Percentiles rank a stretch among this genome's conserved stretches.
Evolutionary conservation across 148 eudicot genomes (phyloP).

Genomic region (Simmondsia chinensis): DNA sequence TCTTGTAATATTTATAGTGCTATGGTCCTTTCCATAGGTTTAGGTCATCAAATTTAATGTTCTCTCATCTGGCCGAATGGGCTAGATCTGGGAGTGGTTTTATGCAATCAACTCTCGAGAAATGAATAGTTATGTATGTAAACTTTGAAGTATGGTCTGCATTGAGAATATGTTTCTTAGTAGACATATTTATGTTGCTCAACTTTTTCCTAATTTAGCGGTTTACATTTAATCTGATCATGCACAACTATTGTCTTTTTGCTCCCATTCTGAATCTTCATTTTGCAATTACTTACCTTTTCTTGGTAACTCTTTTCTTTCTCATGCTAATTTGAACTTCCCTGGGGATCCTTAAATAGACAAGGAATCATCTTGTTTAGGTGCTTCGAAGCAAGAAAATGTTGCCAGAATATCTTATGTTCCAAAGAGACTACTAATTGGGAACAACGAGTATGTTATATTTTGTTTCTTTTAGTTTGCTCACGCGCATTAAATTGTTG

Average conservation of each 20-base stretch:
- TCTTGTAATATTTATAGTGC: too few relatives aligned
- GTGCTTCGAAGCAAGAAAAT: slow-evolving; percentile 26
- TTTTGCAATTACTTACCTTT: not conserved
- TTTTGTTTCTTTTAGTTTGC: not conserved
- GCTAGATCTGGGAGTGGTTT: too few relatives aligned
- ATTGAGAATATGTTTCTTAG: too few relatives aligned
- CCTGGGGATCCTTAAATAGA: slow-evolving; percentile 29
- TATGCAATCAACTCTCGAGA: too few relatives aligned
- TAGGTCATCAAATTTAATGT: too few relatives aligned
- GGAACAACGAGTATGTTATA: slow-evolving; percentile 78
- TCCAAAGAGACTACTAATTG: slow-evolving; percentile 75
- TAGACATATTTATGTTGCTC: not conserved
- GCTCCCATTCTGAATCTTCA: not conserved
- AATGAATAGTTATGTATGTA: not conserved
- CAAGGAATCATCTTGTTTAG: slow-evolving; percentile 36
- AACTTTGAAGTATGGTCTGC: too few relatives aligned
- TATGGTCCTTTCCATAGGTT: too few relatives aligned
- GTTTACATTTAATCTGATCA: too few relatives aligned
- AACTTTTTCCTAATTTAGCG: not conserved
- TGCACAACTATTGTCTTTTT: slow-evolving; percentile 2
- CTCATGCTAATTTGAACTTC: slow-evolving; percentile 7
- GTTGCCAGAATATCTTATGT: slow-evolving; percentile 46
- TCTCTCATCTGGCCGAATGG: too few relatives aligned
- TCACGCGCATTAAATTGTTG: not conserved
- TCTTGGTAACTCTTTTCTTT: not conserved